A percentile compares a stretch with the other conserved stretches of the same genome.
Conservation (phyloP, 106 monocot genomes). For the Dioscorea alata region DNA sequence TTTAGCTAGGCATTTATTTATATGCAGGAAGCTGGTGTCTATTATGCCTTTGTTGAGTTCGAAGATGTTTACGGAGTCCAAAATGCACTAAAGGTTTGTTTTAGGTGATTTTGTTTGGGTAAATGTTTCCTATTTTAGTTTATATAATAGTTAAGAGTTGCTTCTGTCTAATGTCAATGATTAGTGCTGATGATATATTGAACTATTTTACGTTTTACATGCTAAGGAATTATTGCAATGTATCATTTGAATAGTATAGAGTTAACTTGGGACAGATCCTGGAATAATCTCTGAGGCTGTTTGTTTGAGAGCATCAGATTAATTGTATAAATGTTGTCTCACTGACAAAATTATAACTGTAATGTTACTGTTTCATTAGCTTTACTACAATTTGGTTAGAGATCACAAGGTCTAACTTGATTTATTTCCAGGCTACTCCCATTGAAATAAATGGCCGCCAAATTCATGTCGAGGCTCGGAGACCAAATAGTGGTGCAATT, state of each 20-base stretch:
- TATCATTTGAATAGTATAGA: no score
- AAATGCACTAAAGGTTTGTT: slow-evolving; percentile 73
- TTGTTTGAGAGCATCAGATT: no score
- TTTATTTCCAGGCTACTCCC: slow-evolving; percentile 46
- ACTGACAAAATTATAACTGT: no score
- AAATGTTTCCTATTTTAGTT: neutral
- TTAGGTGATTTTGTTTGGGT: neutral
- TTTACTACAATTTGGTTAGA: no score
- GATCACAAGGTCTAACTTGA: no score
- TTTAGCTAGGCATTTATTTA: neutral
- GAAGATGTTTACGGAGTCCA: slow-evolving; percentile 57
- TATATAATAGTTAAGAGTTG: neutral
- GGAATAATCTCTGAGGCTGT: no score
- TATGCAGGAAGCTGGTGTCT: slow-evolving; percentile 64
- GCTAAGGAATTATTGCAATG: no score
- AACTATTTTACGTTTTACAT: no score
- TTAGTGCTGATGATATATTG: no score
- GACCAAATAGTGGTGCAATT: slow-evolving; percentile 35
- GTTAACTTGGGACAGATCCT: no score
- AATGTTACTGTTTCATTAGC: no score
- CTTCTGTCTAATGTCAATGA: neutral
- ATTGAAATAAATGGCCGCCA: slow-evolving; percentile 40
- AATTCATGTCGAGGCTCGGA: slow-evolving; percentile 51
- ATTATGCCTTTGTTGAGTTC: slow-evolving; percentile 82
- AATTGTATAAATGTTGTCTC: no score